Evolutionary conservation across 495 filamentous ascomycete genomes (phyloP).

Genomic region (Penicillium crystallinum): DNA sequence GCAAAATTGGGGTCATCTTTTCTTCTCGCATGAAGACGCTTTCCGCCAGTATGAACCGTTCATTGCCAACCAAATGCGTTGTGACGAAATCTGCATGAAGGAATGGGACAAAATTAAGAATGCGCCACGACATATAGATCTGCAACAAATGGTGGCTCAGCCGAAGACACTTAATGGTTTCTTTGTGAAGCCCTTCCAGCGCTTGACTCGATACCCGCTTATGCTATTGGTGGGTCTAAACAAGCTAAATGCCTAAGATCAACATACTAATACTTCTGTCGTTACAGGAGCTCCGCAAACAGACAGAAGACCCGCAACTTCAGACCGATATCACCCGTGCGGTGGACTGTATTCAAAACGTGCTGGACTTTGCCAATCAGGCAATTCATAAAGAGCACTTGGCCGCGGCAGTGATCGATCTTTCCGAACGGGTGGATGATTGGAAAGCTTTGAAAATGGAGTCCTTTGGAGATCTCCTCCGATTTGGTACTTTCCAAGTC

Average conservation of each 20-base stretch:
- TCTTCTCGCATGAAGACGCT: conserved; percentile 69
- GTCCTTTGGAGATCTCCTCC: conserved; percentile 79
- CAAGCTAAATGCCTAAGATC: background rate
- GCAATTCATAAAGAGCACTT: conserved; percentile 84
- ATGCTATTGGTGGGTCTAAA: conserved; percentile 67
- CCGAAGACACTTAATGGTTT: conserved; percentile 71
- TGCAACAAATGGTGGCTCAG: conserved; percentile 59
- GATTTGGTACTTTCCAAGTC: conserved; percentile 91
- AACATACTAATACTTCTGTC: background rate
- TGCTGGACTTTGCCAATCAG: conserved; percentile 78
- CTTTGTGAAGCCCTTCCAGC: conserved; percentile 92
- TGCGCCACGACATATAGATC: conserved; percentile 50
- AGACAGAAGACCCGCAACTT: conserved; percentile 64
- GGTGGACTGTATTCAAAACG: conserved; percentile 67
- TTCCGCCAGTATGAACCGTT: conserved; percentile 94
- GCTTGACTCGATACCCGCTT: conserved; percentile 88
- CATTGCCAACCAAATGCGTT: conserved; percentile 78
- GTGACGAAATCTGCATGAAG: conserved; percentile 42
- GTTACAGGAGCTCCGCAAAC: conserved; percentile 78
- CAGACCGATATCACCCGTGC: conserved; percentile 64
- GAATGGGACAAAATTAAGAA: conserved; percentile 52
- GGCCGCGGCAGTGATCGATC: conserved; percentile 70
- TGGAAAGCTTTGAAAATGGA: conserved; percentile 93
- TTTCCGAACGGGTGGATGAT: conserved; percentile 83
- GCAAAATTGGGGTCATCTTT: conserved; percentile 90